A percentile compares a stretch with the other conserved stretches of the same genome.
Evolutionary conservation across 2,329 filamentous ascomycete species (phyloP).

Genomic region (Paracoccidioides brasiliensis): DNA sequence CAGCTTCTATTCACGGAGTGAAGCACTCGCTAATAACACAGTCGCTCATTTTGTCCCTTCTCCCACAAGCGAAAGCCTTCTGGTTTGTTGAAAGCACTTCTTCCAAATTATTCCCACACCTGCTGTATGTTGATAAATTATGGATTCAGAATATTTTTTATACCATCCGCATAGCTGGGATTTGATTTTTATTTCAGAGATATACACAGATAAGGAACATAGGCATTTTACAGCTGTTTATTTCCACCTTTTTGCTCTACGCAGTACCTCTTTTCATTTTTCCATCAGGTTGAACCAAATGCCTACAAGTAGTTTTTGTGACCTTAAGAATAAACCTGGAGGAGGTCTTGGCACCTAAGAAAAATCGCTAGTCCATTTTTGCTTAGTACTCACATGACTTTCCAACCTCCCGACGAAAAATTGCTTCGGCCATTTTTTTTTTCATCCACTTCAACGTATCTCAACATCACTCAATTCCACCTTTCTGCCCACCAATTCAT

Average conservation of each 20-base stretch:
- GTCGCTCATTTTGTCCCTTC: neutral
- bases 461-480: neutral
- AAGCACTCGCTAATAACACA: neutral
- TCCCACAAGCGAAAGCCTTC: neutral
- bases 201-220: neutral
- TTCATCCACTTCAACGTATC: neutral
- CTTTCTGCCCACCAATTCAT: neutral
- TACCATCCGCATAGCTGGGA: neutral
- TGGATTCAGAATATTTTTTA: neutral
- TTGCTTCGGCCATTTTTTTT: neutral
- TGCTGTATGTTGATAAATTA: neutral
- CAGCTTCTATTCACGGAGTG: neutral
- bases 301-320: neutral
- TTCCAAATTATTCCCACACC: neutral
- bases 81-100: neutral
- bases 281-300: neutral
- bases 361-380: neutral
- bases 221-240: neutral
- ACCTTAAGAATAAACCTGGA: too few relatives aligned
- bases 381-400: neutral
- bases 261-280: neutral
- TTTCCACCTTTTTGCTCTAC: neutral
- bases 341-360: neutral
- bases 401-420: neutral
- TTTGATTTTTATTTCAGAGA: neutral